These are phyloP conservation scores for Phytophthora syringae DNA, from an alignment of 352 stramenopile genomes.

Conservation along the genomic window DNA sequence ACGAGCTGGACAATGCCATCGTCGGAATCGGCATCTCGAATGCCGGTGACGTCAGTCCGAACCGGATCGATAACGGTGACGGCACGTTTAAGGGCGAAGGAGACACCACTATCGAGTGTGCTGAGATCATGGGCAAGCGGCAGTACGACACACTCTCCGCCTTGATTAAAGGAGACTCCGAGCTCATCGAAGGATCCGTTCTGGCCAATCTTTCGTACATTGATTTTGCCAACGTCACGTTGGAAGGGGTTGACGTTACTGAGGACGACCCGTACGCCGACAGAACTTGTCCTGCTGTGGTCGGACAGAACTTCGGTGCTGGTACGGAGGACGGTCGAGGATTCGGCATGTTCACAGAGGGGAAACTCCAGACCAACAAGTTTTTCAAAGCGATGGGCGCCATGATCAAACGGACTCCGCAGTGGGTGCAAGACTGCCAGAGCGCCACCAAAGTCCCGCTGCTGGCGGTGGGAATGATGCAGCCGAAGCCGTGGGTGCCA, in stretches of 20 bases:
- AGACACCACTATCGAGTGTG: conserved; percentile 38
- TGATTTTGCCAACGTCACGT: conserved; percentile 48
- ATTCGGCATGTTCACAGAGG: conserved; percentile 40
- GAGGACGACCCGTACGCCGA: conserved; percentile 27
- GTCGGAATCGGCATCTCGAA: conserved; percentile 55
- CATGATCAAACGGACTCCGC: conserved; percentile 20
- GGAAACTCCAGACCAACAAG: conserved; percentile 35
- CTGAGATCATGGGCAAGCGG: conserved; percentile 55
- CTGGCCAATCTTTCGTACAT: conserved; percentile 47
- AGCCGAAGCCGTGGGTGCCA: conserved; percentile 49
- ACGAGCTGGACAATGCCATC: conserved; percentile 36
- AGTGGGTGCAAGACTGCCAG: conserved; percentile 57
- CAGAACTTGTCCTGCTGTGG: conserved; percentile 47
- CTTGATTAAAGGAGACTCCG: conserved; percentile 29
- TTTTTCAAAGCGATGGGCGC: conserved; percentile 27
- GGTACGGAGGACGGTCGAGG: conserved; percentile 51
- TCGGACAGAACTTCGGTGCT: conserved; percentile 56
- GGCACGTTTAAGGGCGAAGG: conserved; percentile 52
- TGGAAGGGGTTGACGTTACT: conserved; percentile 26
- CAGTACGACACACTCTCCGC: conserved; percentile 42
- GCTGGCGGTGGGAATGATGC: conserved; percentile 49
- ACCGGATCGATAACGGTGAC: conserved; percentile 52
- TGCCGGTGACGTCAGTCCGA: conserved; percentile 55
- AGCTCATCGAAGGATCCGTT: conserved; percentile 35
- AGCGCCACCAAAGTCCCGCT: conserved; percentile 46